Percentiles rank a stretch among this genome's conserved stretches.
Conservation (phyloP, 2,329 filamentous ascomycete species). For the Microsporum canis region DNA sequence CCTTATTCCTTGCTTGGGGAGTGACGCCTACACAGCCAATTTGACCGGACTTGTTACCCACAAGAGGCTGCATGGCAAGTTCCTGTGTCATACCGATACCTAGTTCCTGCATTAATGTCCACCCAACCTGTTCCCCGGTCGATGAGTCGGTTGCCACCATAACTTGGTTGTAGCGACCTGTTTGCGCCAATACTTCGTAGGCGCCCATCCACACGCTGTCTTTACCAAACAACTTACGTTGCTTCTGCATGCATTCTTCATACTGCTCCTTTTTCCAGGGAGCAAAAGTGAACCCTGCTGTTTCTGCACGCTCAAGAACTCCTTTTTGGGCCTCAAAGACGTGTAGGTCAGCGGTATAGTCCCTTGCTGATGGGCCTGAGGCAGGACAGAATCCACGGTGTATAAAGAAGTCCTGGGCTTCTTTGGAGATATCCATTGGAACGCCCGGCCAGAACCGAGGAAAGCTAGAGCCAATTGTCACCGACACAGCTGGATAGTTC, state of each 20-base stretch:
- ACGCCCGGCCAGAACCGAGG: conserved; percentile 40
- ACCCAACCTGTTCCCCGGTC: conserved; percentile 31
- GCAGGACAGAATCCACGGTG: conserved; percentile 31
- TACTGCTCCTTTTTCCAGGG: conserved; percentile 12
- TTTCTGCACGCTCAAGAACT: conserved; percentile 25
- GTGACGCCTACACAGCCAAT: conserved; percentile 38
- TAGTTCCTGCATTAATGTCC: conserved; percentile 36
- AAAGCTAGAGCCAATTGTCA: conserved; percentile 25
- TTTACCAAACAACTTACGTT: conserved; percentile 11
- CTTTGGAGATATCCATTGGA: conserved; percentile 28
- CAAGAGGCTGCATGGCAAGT: conserved; percentile 34
- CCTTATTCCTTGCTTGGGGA: conserved; percentile 26
- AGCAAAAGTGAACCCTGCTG: conserved; percentile 9
- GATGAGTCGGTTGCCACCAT: conserved; percentile 33
- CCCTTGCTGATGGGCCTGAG: conserved; percentile 22
- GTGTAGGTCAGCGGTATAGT: conserved; percentile 32
- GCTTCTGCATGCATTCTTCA: conserved; percentile 12
- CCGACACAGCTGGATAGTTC: conserved; percentile 4
- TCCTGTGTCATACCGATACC: conserved; percentile 23
- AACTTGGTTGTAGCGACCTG: conserved; percentile 29
- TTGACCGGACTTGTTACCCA: conserved; percentile 32
- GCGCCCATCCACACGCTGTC: conserved; percentile 33
- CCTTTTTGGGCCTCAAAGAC: conserved; percentile 26
- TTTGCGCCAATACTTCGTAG: conserved; percentile 28
- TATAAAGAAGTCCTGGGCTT: conserved; percentile 31